Percentiles rank a stretch among this genome's conserved stretches.
phyloP scores from a whole-genome alignment of 1,284 basidiomycete genomes.

The Hymenochaete sp. region DNA sequence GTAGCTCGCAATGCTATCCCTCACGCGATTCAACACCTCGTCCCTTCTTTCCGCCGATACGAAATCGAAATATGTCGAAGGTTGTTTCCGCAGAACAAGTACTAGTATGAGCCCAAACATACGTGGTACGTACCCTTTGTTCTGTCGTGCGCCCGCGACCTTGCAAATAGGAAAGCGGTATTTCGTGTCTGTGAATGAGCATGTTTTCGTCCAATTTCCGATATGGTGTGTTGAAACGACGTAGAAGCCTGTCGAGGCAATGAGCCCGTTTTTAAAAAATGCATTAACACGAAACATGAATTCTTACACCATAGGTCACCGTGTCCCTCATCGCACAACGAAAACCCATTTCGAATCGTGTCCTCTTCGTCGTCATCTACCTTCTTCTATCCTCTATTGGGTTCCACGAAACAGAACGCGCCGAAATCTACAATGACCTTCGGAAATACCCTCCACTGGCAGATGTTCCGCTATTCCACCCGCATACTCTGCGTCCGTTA shows the following conservation, averaged over 20 bases:
- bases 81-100: slow-evolving; percentile 43
- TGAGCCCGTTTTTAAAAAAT: slow-evolving; percentile 11
- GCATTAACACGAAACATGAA: background rate
- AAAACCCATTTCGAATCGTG: slow-evolving; percentile 29
- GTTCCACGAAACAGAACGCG: slow-evolving; percentile 31
- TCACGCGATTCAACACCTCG: slow-evolving; percentile 35
- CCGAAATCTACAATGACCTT: slow-evolving; percentile 35
- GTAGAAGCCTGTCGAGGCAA: slow-evolving; percentile 36
- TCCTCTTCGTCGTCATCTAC: slow-evolving; percentile 25
- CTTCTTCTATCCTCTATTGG: slow-evolving; percentile 15
- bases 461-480: slow-evolving; percentile 17
- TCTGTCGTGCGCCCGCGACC: slow-evolving; percentile 35
- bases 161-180: slow-evolving; percentile 43
- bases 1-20: slow-evolving; percentile 19
- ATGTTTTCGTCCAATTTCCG: slow-evolving; percentile 43
- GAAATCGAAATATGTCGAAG: slow-evolving; percentile 46
- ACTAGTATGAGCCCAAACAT: slow-evolving; percentile 37
- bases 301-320: slow-evolving; percentile 39
- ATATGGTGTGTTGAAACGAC: slow-evolving; percentile 35
- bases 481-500: too few species aligned
- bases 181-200: slow-evolving; percentile 33
- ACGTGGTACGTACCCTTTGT: slow-evolving; percentile 28
- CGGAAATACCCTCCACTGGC: slow-evolving; percentile 16
- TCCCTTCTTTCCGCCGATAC: slow-evolving; percentile 35
- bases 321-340: slow-evolving; percentile 29